Conservation (phyloP, 2,329 filamentous ascomycete species). For the Aspergillus pseudoterreus region DNA sequence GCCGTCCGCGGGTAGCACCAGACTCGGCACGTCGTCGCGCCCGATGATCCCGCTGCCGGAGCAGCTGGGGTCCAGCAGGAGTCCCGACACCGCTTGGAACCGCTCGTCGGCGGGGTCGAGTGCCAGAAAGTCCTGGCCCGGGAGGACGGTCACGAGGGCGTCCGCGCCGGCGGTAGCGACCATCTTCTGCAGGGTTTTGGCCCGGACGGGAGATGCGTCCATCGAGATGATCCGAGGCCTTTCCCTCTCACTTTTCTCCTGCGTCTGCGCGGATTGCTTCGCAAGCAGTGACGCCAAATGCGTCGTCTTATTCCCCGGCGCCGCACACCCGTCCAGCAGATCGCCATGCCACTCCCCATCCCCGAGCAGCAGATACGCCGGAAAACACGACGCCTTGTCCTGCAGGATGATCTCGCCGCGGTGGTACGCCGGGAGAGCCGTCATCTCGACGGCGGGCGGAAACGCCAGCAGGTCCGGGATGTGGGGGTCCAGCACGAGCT, state of each 20-base stretch:
- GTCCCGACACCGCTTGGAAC: conserved; percentile 68
- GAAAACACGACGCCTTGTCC: conserved; percentile 96
- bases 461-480: conserved; percentile 81
- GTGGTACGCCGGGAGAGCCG: conserved; percentile 68
- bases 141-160: conserved; percentile 62
- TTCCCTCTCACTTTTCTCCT: conserved; percentile 12
- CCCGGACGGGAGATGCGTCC: conserved; percentile 49
- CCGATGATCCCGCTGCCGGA: conserved; percentile 94
- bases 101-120: conserved; percentile 61
- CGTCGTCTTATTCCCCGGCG: conserved; percentile 96
- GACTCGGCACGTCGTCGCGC: conserved; percentile 69
- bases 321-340: conserved; percentile 88
- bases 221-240: conserved; percentile 49
- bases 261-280: conserved; percentile 14
- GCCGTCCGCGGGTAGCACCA: conserved; percentile 56
- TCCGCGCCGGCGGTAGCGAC: conserved; percentile 71
- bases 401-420: conserved; percentile 81
- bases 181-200: conserved; percentile 80
- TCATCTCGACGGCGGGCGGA: conserved; percentile 67
- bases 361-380: conserved; percentile 75
- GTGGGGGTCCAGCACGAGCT: conserved; percentile 61
- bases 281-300: conserved; percentile 75
- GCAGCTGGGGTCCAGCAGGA: conserved; percentile 90
- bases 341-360: conserved; percentile 56
- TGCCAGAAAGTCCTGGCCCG: conserved; percentile 76